phyloP scores from a whole-genome alignment of 495 filamentous ascomycete genomes.

The Lichenothelia convexa region DNA sequence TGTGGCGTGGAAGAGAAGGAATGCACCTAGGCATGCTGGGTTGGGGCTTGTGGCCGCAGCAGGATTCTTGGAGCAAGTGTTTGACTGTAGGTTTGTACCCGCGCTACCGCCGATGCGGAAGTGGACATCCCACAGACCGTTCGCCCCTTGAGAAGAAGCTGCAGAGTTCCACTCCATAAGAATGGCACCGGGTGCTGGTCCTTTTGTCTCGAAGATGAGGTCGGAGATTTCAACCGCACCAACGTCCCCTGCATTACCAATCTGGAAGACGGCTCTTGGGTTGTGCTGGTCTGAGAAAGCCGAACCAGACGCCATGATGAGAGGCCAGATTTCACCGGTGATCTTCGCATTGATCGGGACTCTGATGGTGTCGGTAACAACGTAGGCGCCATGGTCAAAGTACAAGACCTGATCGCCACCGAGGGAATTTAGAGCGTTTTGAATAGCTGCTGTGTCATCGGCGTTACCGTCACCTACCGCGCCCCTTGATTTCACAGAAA shows the following conservation, averaged over 20 bases:
- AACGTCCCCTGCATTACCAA: conserved; percentile 35
- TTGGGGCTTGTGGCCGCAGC: conserved; percentile 10
- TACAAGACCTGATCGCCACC: conserved; percentile 28
- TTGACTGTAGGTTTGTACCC: conserved; percentile 23
- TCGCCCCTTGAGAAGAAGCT: conserved; percentile 21
- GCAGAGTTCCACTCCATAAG: conserved; percentile 58
- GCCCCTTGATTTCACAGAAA: conserved; percentile 36
- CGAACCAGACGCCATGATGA: conserved; percentile 44
- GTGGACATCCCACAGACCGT: conserved; percentile 29
- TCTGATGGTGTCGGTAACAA: conserved; percentile 21
- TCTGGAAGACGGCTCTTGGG: conserved; percentile 43
- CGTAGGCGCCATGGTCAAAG: conserved; percentile 25
- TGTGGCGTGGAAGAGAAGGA: conserved; percentile 22
- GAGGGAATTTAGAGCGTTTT: conserved; percentile 26
- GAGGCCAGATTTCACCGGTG: conserved; percentile 35
- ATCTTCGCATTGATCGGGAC: conserved; percentile 20
- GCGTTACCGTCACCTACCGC: conserved; percentile 53
- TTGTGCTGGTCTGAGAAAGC: conserved; percentile 41
- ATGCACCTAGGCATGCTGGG: conserved; percentile 26
- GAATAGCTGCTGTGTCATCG: conserved; percentile 42
- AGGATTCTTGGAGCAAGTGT: conserved; percentile 21
- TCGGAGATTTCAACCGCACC: conserved; percentile 41
- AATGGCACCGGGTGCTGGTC: conserved; percentile 47
- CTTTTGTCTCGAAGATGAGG: conserved; percentile 41
- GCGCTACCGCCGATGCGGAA: conserved; percentile 27